Evolutionary conservation across 441 rosid genomes (phyloP).

Genomic region (Capsella rubella): DNA sequence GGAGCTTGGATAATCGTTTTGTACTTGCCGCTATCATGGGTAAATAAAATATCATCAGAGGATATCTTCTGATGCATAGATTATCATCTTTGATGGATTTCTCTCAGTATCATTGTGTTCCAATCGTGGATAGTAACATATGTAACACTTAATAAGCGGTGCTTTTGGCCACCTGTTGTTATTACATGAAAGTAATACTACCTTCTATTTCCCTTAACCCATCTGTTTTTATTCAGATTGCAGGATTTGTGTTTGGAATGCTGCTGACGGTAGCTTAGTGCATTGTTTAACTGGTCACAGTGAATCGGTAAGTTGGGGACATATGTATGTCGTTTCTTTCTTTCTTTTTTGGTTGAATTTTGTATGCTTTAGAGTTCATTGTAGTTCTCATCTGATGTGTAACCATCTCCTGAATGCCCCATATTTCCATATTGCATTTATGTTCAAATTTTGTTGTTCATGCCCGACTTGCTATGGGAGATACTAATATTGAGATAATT

Average conservation of each 20-base stretch:
- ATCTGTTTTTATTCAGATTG: conserved; percentile 63
- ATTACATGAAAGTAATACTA: conserved; percentile 36
- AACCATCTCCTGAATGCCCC: conserved; percentile 8
- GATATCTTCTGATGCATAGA: conserved; percentile 24
- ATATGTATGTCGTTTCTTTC: not conserved
- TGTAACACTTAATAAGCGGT: not conserved
- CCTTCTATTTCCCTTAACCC: conserved; percentile 28
- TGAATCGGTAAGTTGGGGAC: conserved; percentile 59
- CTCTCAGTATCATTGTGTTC: conserved; percentile 15
- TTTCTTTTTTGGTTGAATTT: not conserved
- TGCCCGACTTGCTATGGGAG: conserved; percentile 21
- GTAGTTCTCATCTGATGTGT: conserved; percentile 25
- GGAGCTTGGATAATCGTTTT: conserved; percentile 91
- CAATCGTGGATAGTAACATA: conserved; percentile 6
- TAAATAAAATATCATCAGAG: conserved; percentile 41
- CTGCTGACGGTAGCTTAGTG: conserved; percentile 85
- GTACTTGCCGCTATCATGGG: conserved; percentile 94
- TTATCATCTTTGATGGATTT: conserved; percentile 21
- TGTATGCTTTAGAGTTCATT: conserved; percentile 27
- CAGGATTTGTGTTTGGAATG: conserved; percentile 93
- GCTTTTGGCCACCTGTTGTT: conserved; percentile 21
- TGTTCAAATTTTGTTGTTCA: conserved; percentile 24
- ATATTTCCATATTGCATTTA: conserved; percentile 15
- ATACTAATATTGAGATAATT: conserved; percentile 18
- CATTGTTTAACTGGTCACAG: conserved; percentile 87